Evolutionary conservation across 345 rosid species (phyloP).

Genomic region (Hypericum perforatum): DNA sequence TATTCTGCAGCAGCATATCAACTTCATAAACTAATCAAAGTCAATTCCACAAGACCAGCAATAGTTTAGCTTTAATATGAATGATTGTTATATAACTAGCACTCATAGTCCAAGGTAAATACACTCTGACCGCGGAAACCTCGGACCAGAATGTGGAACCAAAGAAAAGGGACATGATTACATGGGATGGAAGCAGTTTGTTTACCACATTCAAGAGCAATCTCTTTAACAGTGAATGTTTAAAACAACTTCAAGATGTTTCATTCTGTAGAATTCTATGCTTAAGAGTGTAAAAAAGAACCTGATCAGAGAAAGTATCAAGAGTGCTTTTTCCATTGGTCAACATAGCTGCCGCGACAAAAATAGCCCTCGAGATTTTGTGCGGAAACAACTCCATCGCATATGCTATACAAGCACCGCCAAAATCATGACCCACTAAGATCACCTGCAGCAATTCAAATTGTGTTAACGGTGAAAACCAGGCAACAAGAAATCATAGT

Average conservation of each 20-base stretch:
- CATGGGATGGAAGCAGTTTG: too few species aligned
- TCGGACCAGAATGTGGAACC: too few species aligned
- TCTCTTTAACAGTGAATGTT: too few species aligned
- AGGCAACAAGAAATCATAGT: neutral
- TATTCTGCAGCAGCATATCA: neutral
- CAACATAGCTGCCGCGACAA: constrained; percentile 77
- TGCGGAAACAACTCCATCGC: constrained; percentile 80
- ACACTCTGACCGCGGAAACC: too few species aligned
- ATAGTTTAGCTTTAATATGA: constrained; percentile 1
- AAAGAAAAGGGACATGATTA: too few species aligned
- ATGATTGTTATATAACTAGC: neutral
- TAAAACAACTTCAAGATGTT: neutral
- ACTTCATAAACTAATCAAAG: neutral
- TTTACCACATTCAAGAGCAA: too few species aligned
- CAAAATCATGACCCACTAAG: constrained; percentile 92
- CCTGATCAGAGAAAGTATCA: constrained; percentile 70
- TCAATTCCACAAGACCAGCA: neutral
- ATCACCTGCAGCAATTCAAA: constrained; percentile 47
- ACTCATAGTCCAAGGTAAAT: too few species aligned
- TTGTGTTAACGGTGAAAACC: neutral
- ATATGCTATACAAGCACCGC: constrained; percentile 79
- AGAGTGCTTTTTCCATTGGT: constrained; percentile 61
- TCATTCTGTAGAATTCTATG: neutral
- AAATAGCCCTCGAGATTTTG: constrained; percentile 66
- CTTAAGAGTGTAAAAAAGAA: constrained; percentile 14